These are phyloP conservation scores for Cladophialophora chaetospira DNA, from an alignment of 2,329 filamentous ascomycete species.

Conservation along the genomic window DNA sequence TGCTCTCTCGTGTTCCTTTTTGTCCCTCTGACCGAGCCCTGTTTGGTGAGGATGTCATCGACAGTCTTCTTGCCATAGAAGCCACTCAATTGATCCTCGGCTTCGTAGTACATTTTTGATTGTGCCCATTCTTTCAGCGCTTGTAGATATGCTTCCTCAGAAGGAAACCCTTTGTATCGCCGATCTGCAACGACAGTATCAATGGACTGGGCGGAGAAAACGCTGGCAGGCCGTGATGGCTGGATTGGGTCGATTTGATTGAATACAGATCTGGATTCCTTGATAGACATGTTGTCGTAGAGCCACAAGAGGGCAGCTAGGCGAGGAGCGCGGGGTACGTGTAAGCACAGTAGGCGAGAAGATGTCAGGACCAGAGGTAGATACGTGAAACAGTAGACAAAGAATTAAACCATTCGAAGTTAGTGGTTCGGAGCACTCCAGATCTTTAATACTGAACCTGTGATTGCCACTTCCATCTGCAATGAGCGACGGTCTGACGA, in stretches of 20 bases:
- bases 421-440: no score
- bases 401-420: no score
- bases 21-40: background rate
- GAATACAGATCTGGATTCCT: conserved; percentile 4
- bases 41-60: conserved; percentile 18
- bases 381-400: no score
- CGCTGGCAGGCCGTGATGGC: conserved; percentile 38
- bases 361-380: no score
- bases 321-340: no score
- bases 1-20: conserved; percentile 1
- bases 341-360: no score
- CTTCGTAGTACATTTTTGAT: conserved; percentile 21
- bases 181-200: conserved; percentile 25
- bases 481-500: no score
- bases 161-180: conserved; percentile 24
- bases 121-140: conserved; percentile 25
- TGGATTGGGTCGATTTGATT: conserved; percentile 20
- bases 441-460: no score
- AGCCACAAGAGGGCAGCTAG: background rate
- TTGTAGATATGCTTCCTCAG: conserved; percentile 25
- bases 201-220: conserved; percentile 58
- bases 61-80: conserved; percentile 27
- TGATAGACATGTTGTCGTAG: conserved; percentile 4
- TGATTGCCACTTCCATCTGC: no score
- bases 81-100: conserved; percentile 18